Base-by-base conservation (phyloP, 1,284 basidiomycete species). In the Sporisorium reilianum region DNA sequence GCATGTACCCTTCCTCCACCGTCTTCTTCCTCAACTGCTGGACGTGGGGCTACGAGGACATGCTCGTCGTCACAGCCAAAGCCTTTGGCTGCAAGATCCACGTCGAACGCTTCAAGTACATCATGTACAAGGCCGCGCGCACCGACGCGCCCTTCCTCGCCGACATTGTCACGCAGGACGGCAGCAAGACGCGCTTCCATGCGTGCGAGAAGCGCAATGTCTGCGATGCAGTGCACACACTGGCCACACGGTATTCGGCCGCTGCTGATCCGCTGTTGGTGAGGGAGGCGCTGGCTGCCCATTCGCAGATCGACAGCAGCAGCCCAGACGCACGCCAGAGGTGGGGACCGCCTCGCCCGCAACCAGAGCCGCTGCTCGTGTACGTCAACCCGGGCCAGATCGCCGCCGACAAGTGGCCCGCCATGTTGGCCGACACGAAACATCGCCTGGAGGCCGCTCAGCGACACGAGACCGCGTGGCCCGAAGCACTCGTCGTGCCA, bases 1-100 rank as follows among this genome's bases (percentile, higher is more conserved):
- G 64, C 26, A 53, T 66, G 20, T 80, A 66, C 44, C 92, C 93
- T 0, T 65, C 86, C 0, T 86, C 88, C 6, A 91, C 90, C 0
- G 87, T 89, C 51, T 96, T 97, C 86, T 97, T 93, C 86, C 88
- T 97, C 69, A 94, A 97, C 77, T 85, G 89, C 0, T 97, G 95
- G 95, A 97, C 94, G 0, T 94, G 92, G 90, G 95, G 95, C 26
- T 87, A 85, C 66, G 77, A 77, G 41, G 71, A 72, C 41, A 66
- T 79, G 61, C 60, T 79, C 34, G 51, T 68, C 34, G 58, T 59
- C 48, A 64, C 69, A 5, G 70, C 74, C 22, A 73, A 74, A 52
- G 70, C 69, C 6, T 79, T 79, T 25, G 74, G 77, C 14, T 56
- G 50, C 2, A 77, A 93, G 91, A 91, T 97, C 61, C 94, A 97